Evolutionary conservation across 768 basidiomycete genomes (phyloP), one percentile per base, ranked within the genome.

Genomic region (Crucibulum laeve): DNA sequence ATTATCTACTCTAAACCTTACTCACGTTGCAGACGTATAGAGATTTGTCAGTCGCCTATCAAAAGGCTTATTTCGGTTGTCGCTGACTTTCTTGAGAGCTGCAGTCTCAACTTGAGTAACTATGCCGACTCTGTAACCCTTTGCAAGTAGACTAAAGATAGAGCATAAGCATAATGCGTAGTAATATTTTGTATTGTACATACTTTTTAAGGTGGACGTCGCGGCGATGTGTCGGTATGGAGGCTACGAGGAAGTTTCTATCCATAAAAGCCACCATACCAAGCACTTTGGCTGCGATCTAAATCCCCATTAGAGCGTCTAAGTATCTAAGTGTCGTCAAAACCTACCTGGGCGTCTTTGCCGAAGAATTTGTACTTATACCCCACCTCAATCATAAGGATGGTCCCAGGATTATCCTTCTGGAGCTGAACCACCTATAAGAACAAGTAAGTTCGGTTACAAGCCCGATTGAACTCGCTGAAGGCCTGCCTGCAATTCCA

Each of bases 11-110:
- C 36, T 40, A 10, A 11, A 45, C n/a, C 7, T 15, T 8, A 70
- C 89, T 52, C 59, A 92, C 90, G 91, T 95, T 23, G 89, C 79
- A 22, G 89, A 80, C 21, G 94, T 95, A 50, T 88, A 95, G 26
- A 95, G 62, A 50, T 86, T 76, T 0, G 84, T 84, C 7, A 97
- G 56, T 55, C 80, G 73, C 28, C 91, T 75, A 18, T 80, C 77
- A 53, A 94, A 95, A 0, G 82, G 77, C 0, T 74, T 71, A 51
- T 82, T 85, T 41, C 80, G 76, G 47, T 82, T 91, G 46, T 87
- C 84, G 38, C 87, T 70, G 2, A 71, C 80, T 65, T 88, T 91
- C 68, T 94, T 94, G 38, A 94, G 71, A 0, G 91, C 91, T 14
- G 91, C 88, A 0, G 92, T 93, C 62, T 94, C 91, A 1, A 73